Percentiles rank a stretch among this genome's conserved stretches.
phyloP scores from a whole-genome alignment of 257 asterid genomes.

The Capsicum baccatum region DNA sequence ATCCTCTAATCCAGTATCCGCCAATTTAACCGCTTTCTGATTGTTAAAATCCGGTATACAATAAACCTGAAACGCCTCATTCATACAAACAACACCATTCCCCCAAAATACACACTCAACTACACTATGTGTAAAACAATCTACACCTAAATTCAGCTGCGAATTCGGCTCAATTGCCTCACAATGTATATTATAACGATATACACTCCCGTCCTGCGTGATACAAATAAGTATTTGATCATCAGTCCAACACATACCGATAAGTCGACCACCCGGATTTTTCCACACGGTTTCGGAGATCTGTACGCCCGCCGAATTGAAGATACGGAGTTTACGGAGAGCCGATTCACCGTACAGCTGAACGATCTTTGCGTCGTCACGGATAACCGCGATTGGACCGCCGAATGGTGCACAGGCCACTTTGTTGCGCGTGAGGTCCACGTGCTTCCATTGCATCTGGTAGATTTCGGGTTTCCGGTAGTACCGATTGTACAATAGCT shows the following conservation, averaged over 20 bases:
- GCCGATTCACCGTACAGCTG: constrained; percentile 96
- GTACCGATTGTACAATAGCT: constrained; percentile 83
- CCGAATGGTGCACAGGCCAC: constrained; percentile 95
- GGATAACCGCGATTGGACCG: constrained; percentile 94
- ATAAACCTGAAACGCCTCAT: constrained; percentile 78
- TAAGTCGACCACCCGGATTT: constrained; percentile 84
- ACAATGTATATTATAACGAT: constrained; percentile 71
- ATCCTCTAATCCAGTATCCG: constrained; percentile 82
- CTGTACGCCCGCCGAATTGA: constrained; percentile 83
- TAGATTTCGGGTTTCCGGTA: constrained; percentile 94
- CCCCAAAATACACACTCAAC: constrained; percentile 94
- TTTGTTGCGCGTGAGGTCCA: constrained; percentile 88
- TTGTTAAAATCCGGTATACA: constrained; percentile 76
- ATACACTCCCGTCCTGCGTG: constrained; percentile 87
- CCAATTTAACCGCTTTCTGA: constrained; percentile 66
- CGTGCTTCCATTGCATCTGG: constrained; percentile 93
- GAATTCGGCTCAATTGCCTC: constrained; percentile 59
- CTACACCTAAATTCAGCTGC: constrained; percentile 59
- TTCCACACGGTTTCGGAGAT: constrained; percentile 84
- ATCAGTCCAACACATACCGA: constrained; percentile 90
- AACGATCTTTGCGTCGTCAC: constrained; percentile 93
- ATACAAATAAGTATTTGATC: constrained; percentile 78
- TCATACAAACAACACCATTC: constrained; percentile 83
- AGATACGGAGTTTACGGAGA: constrained; percentile 84
- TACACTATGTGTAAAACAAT: constrained; percentile 71